Conservation (phyloP, 768 basidiomycete species). For the Gloeophyllum trabeum region DNA sequence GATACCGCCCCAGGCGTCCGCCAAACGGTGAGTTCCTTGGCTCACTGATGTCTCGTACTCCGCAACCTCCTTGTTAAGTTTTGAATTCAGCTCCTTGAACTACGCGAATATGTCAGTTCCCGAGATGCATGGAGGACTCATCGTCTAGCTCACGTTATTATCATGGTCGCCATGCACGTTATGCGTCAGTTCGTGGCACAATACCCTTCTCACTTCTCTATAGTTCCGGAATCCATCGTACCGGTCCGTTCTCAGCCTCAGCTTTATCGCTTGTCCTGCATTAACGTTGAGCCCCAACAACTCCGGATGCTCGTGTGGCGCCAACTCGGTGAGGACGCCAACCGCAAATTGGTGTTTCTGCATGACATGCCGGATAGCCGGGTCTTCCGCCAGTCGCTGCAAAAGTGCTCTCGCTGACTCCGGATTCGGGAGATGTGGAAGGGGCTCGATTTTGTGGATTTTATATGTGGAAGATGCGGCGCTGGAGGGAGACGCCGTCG, state of each 20-base stretch:
- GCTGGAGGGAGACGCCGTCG: slow-evolving; percentile 31
- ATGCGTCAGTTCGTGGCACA: slow-evolving; percentile 72
- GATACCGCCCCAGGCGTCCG: slow-evolving; percentile 17
- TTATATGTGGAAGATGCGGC: slow-evolving; percentile 32
- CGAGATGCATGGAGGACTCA: background rate
- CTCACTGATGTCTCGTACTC: slow-evolving; percentile 48
- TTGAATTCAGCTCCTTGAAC: slow-evolving; percentile 73
- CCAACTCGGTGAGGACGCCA: slow-evolving; percentile 63
- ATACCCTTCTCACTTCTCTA: slow-evolving; percentile 47
- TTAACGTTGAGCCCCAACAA: slow-evolving; percentile 61
- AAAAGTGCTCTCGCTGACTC: slow-evolving; percentile 42
- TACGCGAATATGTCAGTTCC: slow-evolving; percentile 11
- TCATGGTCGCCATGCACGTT: slow-evolving; percentile 68
- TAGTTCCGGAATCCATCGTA: slow-evolving; percentile 70
- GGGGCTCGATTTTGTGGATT: slow-evolving; percentile 55
- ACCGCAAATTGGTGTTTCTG: slow-evolving; percentile 57
- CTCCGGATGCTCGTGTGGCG: slow-evolving; percentile 63
- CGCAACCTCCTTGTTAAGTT: slow-evolving; percentile 60
- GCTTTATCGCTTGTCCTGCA: slow-evolving; percentile 49
- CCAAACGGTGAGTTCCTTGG: slow-evolving; percentile 44
- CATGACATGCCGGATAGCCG: slow-evolving; percentile 64
- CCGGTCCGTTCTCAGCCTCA: slow-evolving; percentile 55
- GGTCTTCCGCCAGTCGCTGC: slow-evolving; percentile 51
- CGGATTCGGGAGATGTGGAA: slow-evolving; percentile 56
- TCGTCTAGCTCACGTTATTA: slow-evolving; percentile 50